Evolutionary conservation across 106 monocot genomes (phyloP).

Genomic region (Alisma plantagoaquatica): DNA sequence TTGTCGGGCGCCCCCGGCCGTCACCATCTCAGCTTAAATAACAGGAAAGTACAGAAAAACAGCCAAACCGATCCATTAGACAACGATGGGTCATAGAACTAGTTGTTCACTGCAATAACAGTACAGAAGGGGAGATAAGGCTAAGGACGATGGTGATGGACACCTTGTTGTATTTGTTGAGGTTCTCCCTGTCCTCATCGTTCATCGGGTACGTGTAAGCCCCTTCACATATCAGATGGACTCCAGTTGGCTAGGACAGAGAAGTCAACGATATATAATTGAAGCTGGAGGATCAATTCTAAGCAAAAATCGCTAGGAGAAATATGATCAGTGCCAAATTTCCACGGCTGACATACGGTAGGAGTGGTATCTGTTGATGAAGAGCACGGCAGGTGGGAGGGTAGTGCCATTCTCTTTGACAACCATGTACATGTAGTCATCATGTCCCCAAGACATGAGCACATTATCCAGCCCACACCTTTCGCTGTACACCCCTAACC

Average conservation of each 20-base stretch:
- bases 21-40: too few species aligned
- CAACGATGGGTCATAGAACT: too few species aligned
- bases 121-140: too few species aligned
- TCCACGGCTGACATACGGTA: slow-evolving; percentile 6
- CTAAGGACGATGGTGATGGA: too few species aligned
- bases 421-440: slow-evolving; percentile 53
- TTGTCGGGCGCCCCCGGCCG: too few species aligned
- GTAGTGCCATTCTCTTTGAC: slow-evolving; percentile 27
- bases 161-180: too few species aligned
- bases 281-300: not conserved
- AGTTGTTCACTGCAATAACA: too few species aligned
- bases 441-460: slow-evolving; percentile 45
- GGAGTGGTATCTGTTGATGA: slow-evolving; percentile 42
- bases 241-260: slow-evolving; percentile 20
- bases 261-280: not conserved
- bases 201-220: slow-evolving; percentile 36
- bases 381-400: slow-evolving; percentile 23
- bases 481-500: slow-evolving; percentile 21
- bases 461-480: slow-evolving; percentile 36
- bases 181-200: slow-evolving; percentile 34
- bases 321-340: not conserved
- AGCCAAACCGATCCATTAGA: too few species aligned
- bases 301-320: not conserved
- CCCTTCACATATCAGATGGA: too few species aligned
- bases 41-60: too few species aligned